A percentile compares a stretch with the other conserved stretches of the same genome.
These are phyloP conservation scores for Hygrocybe punicea DNA, from an alignment of 768 basidiomycete genomes.

Conservation along the genomic window DNA sequence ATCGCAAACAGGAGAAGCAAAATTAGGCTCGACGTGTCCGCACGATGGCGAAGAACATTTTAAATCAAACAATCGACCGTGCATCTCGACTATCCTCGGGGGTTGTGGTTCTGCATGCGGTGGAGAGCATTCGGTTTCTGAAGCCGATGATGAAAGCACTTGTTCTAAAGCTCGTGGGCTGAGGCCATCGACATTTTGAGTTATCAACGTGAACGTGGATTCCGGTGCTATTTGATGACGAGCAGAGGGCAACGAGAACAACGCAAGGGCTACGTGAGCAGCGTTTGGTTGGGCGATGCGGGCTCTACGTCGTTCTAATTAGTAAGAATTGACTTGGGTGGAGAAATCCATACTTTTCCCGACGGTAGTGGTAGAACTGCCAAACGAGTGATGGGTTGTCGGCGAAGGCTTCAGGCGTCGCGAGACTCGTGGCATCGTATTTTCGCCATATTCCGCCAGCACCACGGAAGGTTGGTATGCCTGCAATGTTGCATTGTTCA, in stretches of 20 bases:
- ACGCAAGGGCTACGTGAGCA: constrained; percentile 52
- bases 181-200: constrained; percentile 63
- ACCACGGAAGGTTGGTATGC: constrained; percentile 51
- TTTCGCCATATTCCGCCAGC: constrained; percentile 51
- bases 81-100: constrained; percentile 54
- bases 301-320: constrained; percentile 36
- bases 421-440: constrained; percentile 48
- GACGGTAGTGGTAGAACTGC: constrained; percentile 67
- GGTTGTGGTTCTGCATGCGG: constrained; percentile 20
- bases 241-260: constrained; percentile 39
- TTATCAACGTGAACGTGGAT: constrained; percentile 50
- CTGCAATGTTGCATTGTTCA: constrained; percentile 13
- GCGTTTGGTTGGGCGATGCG: constrained; percentile 49
- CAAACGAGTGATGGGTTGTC: constrained; percentile 50
- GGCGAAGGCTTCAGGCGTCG: constrained; percentile 51
- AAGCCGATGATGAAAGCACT: constrained; percentile 12
- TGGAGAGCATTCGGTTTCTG: neutral
- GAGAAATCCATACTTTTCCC: constrained; percentile 39
- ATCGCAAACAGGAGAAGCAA: constrained; percentile 43
- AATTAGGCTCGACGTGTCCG: constrained; percentile 39
- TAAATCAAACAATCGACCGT: constrained; percentile 55
- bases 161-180: constrained; percentile 39
- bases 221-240: constrained; percentile 40
- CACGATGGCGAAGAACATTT: constrained; percentile 46
- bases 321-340: neutral